Evolutionary conservation across 192 early-diverging fungal genomes (phyloP).

Genomic region (Podila verticillata): DNA sequence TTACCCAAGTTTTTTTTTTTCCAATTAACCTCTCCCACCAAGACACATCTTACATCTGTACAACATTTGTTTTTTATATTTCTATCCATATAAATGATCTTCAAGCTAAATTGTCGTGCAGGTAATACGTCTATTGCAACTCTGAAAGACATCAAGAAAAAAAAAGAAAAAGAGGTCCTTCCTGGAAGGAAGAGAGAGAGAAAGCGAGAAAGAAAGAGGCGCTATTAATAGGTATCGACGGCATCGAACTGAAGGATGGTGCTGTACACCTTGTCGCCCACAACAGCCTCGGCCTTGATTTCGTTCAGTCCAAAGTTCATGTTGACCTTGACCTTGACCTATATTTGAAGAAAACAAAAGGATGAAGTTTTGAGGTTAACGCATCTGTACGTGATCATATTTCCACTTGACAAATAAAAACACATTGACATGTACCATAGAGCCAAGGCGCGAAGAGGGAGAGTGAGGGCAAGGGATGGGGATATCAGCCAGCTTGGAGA

Average conservation of each 20-base stretch:
- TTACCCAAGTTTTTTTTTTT: too few species aligned
- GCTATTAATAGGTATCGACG: constrained; percentile 13
- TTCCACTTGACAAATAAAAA: neutral
- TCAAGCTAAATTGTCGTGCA: too few species aligned
- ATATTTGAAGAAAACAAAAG: neutral
- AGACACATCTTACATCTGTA: too few species aligned
- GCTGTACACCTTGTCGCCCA: constrained; percentile 51
- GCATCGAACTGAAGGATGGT: constrained; percentile 42
- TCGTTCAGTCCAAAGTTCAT: constrained; percentile 61
- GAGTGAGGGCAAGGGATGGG: constrained; percentile 32
- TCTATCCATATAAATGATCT: too few species aligned
- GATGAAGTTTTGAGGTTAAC: neutral
- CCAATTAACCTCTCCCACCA: too few species aligned
- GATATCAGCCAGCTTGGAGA: constrained; percentile 47
- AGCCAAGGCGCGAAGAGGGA: constrained; percentile 26
- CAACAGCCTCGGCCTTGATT: constrained; percentile 55
- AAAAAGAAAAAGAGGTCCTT: too few species aligned
- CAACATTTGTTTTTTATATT: too few species aligned
- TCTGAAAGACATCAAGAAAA: too few species aligned
- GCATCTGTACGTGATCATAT: too few species aligned
- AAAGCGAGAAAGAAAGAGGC: neutral
- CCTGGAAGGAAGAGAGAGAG: neutral
- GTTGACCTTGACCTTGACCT: constrained; percentile 55
- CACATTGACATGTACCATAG: constrained; percentile 2
- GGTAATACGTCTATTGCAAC: too few species aligned